Evolutionary conservation across 495 filamentous ascomycete species (phyloP), one percentile per base, ranked within the genome.

Genomic region (Neurospora africana): DNA sequence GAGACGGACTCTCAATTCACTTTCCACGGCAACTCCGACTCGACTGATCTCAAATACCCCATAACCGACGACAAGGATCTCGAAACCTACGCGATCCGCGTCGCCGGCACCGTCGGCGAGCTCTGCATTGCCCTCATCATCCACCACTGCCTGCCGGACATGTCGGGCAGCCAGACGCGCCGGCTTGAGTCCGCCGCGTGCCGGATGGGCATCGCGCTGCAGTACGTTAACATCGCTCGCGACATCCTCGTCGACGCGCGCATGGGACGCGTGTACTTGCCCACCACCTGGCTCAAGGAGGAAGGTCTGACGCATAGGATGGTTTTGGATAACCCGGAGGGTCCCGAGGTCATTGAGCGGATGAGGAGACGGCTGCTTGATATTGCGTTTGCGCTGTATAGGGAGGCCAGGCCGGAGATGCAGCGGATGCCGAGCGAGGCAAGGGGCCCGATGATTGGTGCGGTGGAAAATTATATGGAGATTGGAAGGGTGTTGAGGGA

Each of bases 391-490:
- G 73, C 73, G 23, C 76, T 87, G 35, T 90, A 92, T 75, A 72
- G 79, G 6, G 79, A 78, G 23, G 83, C 86, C 6, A 78, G 83
- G 69, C 75, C 53, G 1, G 83, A 84, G 1, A 89, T 92, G 76
- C 82, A 87, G 61, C 72, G 84, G 73, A 77, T 92, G 13, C 90
- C 90, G 5, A 13, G 36, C 0, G 85, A 87, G 69, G 86, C 85
- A 5, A 81, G 87, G 70, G 87, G 84, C 5, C 88, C 89, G 3
- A 84, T 91, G 78, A 81, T 87, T 37, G 89, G 91, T 10, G 90
- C 89, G 4, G 87, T 92, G 0, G 89, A 92, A 79, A 90, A 88
- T 73, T 92, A 92, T 72, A 89, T 92, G 86, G 89, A 91, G 75
- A 92, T 92, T 78, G 90, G 89, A 17, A 78, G 89, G 43, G 85